A percentile compares a stretch with the other conserved stretches of the same genome.
phyloP scores from a whole-genome alignment of 2,329 filamentous ascomycete species.

The Chaetomiaceae sp. region DNA sequence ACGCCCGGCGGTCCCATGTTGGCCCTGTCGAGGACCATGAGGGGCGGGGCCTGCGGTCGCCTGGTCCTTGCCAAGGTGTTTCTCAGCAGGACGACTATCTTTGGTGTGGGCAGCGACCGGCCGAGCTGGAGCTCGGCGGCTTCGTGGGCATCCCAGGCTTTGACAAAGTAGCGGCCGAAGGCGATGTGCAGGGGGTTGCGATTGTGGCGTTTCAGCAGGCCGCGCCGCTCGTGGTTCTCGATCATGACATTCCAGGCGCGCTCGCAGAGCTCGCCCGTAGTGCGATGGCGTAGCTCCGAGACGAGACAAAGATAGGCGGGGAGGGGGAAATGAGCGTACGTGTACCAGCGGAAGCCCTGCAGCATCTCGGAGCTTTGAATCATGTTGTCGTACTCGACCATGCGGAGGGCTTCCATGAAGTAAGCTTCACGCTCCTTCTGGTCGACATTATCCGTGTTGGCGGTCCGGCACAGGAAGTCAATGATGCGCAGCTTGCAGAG shows the following conservation, averaged over 20 bases:
- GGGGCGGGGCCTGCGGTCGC: slow-evolving; percentile 11
- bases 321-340: slow-evolving; percentile 55
- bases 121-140: slow-evolving; percentile 44
- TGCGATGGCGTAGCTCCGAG: slow-evolving; percentile 49
- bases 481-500: slow-evolving; percentile 55
- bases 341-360: slow-evolving; percentile 55
- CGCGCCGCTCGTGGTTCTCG: slow-evolving; percentile 50
- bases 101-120: slow-evolving; percentile 39
- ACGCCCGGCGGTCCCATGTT: neutral
- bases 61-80: slow-evolving; percentile 35
- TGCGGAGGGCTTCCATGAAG: slow-evolving; percentile 51
- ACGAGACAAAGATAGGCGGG: slow-evolving; percentile 59
- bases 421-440: slow-evolving; percentile 48
- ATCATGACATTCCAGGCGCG: slow-evolving; percentile 55
- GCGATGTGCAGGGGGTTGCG: slow-evolving; percentile 54
- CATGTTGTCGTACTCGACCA: slow-evolving; percentile 56
- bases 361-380: slow-evolving; percentile 49
- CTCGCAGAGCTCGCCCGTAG: slow-evolving; percentile 52
- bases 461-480: slow-evolving; percentile 47
- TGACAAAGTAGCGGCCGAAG: slow-evolving; percentile 55
- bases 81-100: slow-evolving; percentile 46
- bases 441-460: slow-evolving; percentile 34
- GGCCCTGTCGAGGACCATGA: neutral
- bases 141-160: slow-evolving; percentile 58
- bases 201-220: slow-evolving; percentile 42